phyloP scores from a whole-genome alignment of 225 moss, liverwort and hornwort genomes.

The Asterella californica region DNA sequence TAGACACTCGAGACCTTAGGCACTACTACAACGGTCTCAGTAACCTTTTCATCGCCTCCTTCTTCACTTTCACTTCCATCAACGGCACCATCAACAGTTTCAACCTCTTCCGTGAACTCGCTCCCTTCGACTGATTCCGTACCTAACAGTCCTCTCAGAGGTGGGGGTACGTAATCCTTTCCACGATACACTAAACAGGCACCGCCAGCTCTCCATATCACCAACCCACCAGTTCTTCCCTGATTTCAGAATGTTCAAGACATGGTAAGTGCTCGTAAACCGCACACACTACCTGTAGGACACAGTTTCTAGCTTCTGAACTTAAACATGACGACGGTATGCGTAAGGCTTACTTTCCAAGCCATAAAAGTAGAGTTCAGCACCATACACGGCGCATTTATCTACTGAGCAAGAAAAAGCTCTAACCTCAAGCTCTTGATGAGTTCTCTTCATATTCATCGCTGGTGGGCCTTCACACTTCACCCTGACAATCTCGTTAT shows the following conservation, averaged over 20 bases:
- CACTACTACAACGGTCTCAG: constrained; percentile 10
- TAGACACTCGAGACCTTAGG: constrained; percentile 33
- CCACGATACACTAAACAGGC: constrained; percentile 84
- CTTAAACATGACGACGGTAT: background rate
- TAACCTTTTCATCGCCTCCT: background rate
- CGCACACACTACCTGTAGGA: background rate
- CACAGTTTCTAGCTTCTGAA: background rate
- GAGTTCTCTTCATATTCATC: constrained; percentile 85
- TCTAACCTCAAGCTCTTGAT: constrained; percentile 82
- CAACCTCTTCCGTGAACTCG: constrained; percentile 7
- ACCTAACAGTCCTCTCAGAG: constrained; percentile 46
- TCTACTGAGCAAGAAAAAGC: background rate
- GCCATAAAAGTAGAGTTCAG: too few relatives aligned
- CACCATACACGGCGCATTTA: background rate
- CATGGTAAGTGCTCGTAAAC: background rate
- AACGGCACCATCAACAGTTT: constrained; percentile 26
- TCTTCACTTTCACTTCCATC: constrained; percentile 34
- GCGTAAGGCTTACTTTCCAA: background rate
- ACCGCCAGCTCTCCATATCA: constrained; percentile 93
- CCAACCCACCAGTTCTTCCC: constrained; percentile 85
- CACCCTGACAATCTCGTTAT: constrained; percentile 75
- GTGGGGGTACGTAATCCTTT: constrained; percentile 83
- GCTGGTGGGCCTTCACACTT: constrained; percentile 80
- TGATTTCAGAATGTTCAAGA: constrained; percentile 23
- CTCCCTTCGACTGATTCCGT: constrained; percentile 22